These are phyloP conservation scores for Candida silvicultrix DNA, from an alignment of 805 yeast genomes.

Conservation along the genomic window DNA sequence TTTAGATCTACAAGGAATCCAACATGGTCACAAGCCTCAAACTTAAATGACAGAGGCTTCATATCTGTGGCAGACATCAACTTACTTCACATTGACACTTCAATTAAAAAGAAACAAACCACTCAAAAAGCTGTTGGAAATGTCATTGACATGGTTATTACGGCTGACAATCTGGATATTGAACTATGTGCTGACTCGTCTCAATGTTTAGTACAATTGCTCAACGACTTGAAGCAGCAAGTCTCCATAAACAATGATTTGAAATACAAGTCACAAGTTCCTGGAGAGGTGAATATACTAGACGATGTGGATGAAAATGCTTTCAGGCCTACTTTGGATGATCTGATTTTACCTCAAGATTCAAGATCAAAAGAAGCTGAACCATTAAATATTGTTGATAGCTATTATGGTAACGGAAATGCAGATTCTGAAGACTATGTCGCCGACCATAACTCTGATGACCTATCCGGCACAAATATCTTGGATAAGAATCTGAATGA, in stretches of 20 bases:
- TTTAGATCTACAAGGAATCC: constrained; percentile 10
- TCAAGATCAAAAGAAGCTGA: background rate
- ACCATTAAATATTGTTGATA: constrained; percentile 18
- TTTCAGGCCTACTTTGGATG: constrained; percentile 11
- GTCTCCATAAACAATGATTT: constrained; percentile 51
- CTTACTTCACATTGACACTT: constrained; percentile 28
- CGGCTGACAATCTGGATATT: constrained; percentile 39
- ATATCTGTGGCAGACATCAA: constrained; percentile 43
- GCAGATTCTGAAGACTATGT: background rate
- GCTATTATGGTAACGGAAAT: constrained; percentile 12
- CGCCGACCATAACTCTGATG: background rate
- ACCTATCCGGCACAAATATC: constrained; percentile 12
- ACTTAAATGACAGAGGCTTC: constrained; percentile 43
- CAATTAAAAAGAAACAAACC: constrained; percentile 3
- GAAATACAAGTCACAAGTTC: constrained; percentile 39
- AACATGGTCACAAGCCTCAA: constrained; percentile 35
- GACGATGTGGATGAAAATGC: constrained; percentile 31
- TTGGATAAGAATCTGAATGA: constrained; percentile 25
- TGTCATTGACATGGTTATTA: constrained; percentile 37
- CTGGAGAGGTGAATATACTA: constrained; percentile 31
- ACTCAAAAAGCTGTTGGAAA: constrained; percentile 3
- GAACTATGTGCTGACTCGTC: constrained; percentile 82
- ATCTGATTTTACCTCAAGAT: background rate
- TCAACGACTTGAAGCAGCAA: constrained; percentile 70
- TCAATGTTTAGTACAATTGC: constrained; percentile 59